A percentile compares a stretch with the other conserved stretches of the same genome.
Conservation (phyloP, 2,329 filamentous ascomycete species). For the Monosporascus sp. region DNA sequence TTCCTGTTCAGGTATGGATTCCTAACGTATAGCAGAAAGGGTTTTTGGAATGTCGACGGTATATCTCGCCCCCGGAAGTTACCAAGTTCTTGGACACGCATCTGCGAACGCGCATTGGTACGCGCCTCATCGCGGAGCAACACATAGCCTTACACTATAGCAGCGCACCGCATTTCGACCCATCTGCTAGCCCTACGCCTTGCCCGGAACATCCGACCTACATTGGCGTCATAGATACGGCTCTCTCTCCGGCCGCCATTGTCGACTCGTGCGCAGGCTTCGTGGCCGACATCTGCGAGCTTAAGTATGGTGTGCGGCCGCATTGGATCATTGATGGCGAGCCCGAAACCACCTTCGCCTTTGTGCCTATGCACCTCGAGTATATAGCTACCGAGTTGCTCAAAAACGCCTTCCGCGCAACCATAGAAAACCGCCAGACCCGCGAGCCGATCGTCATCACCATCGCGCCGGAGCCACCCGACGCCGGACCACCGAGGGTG, state of each 20-base stretch:
- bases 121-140: slow-evolving; percentile 89
- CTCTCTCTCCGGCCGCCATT: slow-evolving; percentile 72
- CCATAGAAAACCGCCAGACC: slow-evolving; percentile 76
- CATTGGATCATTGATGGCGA: slow-evolving; percentile 77
- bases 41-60: slow-evolving; percentile 88
- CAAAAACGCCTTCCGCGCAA: slow-evolving; percentile 94
- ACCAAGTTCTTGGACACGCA: slow-evolving; percentile 91
- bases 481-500: slow-evolving; percentile 21
- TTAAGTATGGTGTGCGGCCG: slow-evolving; percentile 88
- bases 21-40: slow-evolving; percentile 46
- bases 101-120: slow-evolving; percentile 88
- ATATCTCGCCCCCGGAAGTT: slow-evolving; percentile 78
- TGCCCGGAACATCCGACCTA: slow-evolving; percentile 58
- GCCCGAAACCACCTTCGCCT: slow-evolving; percentile 82
- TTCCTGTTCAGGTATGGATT: background rate
- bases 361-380: slow-evolving; percentile 92
- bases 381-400: slow-evolving; percentile 96
- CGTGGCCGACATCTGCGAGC: slow-evolving; percentile 92
- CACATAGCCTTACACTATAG: slow-evolving; percentile 83
- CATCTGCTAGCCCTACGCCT: slow-evolving; percentile 42
- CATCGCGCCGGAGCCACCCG: slow-evolving; percentile 65
- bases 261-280: slow-evolving; percentile 82
- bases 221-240: slow-evolving; percentile 93
- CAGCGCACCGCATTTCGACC: slow-evolving; percentile 64
- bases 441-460: slow-evolving; percentile 85